Conservation (phyloP, 2,329 filamentous ascomycete species). For the Pyrenochaeta sp. region DNA sequence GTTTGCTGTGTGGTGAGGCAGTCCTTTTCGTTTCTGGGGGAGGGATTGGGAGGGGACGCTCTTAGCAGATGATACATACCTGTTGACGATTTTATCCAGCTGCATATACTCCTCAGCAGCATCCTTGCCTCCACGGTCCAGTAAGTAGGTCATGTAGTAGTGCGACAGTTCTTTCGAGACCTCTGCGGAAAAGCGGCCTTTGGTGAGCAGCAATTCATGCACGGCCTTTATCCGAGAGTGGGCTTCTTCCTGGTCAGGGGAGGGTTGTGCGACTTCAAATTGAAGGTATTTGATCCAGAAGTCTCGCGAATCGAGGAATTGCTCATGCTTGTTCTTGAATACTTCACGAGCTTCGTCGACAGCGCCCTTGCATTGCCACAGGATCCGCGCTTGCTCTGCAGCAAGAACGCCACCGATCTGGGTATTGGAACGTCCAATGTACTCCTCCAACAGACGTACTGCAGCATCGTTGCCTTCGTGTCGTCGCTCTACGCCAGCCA, state of each 20-base stretch:
- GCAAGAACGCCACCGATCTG: slow-evolving; percentile 87
- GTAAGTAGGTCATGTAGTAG: slow-evolving; percentile 82
- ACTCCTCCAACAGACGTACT: slow-evolving; percentile 80
- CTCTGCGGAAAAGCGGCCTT: slow-evolving; percentile 72
- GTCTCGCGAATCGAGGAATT: slow-evolving; percentile 82
- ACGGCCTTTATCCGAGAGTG: slow-evolving; percentile 81
- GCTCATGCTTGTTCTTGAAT: slow-evolving; percentile 82
- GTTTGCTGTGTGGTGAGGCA: slow-evolving; percentile 45
- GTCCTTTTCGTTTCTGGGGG: slow-evolving; percentile 36
- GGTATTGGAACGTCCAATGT: slow-evolving; percentile 76
- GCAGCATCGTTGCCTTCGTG: slow-evolving; percentile 85
- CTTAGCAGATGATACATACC: slow-evolving; percentile 56
- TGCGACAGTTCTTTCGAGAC: slow-evolving; percentile 79
- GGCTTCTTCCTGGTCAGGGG: slow-evolving; percentile 68
- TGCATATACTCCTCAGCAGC: slow-evolving; percentile 86
- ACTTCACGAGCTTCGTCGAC: slow-evolving; percentile 82
- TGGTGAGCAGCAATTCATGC: slow-evolving; percentile 75
- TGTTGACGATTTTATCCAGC: slow-evolving; percentile 87
- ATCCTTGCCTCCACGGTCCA: slow-evolving; percentile 82
- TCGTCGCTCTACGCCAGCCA: slow-evolving; percentile 85
- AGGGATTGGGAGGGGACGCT: slow-evolving; percentile 33
- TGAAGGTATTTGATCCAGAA: slow-evolving; percentile 92
- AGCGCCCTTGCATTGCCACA: slow-evolving; percentile 88
- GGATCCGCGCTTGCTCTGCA: slow-evolving; percentile 83
- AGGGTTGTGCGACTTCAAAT: slow-evolving; percentile 88